Base-by-base conservation (phyloP, 1,284 basidiomycete species). In the Omphalotus olearius region DNA sequence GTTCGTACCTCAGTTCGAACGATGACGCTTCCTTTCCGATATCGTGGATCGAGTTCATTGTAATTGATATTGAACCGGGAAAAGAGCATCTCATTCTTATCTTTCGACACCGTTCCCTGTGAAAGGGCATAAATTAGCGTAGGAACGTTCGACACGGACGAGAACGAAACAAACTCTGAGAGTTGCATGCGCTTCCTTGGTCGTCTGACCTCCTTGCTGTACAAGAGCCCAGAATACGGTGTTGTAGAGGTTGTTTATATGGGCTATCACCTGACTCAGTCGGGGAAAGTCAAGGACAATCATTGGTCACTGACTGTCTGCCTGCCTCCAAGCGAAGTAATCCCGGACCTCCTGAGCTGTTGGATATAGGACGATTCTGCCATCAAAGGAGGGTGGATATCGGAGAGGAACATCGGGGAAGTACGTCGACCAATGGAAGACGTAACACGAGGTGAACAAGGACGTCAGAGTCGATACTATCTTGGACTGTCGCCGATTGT, bases 221-320 rank as follows among this genome's bases (percentile, higher is more conserved):
- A 98, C 84, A 7, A 99, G 76, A 0, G 94, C 89, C 97, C 96
- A 99, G 66, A 98, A 99, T 0, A 76, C 75, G 0, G 97, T 98
- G 63, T 99, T 99, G 74, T 99, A 96, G 18, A 99, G 73, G 64
- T 98, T 99, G 68, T 99, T 99, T 67, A 99, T 91, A 66, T 99
- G 97, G 0, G 97, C 94, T 97, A 62, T 55, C 58, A 54, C 47
- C 39, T 52, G 23, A 36, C 53, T 25, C n/a, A 39, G 35, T 33
- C 25, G 20, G 30, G 41, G 36, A 45, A 17, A 23, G 58, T 53
- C 59, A 26, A n/a, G 2, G 36, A 45, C 10, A 37, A 25, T 38
- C 49, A 20, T 16, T 16, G 23, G 4, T 5, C 38, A 76, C 91
- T 62, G 64, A 95, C 93, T 96, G 67, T 98, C 96, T 0, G 88